Percentiles rank a stretch among this genome's conserved stretches.
phyloP scores from a whole-genome alignment of 345 rosid species.

The Citrus maxima region DNA sequence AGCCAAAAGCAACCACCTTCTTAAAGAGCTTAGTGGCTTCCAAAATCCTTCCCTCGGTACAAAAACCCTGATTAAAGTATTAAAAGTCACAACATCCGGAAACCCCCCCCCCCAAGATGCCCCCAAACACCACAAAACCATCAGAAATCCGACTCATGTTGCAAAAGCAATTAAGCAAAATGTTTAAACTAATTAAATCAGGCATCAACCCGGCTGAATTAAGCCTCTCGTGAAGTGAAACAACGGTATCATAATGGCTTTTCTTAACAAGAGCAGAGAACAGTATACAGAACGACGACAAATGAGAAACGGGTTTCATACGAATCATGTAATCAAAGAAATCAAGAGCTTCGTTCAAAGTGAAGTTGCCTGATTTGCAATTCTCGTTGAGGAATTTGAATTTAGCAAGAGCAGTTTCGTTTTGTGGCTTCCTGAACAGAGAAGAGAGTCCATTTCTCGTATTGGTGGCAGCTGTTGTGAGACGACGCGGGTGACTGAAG shows the following conservation, averaged over 20 bases:
- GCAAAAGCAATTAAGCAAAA: background rate
- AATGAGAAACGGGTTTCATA: background rate
- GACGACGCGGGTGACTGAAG: background rate
- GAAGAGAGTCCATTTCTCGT: background rate
- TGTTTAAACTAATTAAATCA: background rate
- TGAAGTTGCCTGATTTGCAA: background rate
- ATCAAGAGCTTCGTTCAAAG: background rate
- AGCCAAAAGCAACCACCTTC: background rate
- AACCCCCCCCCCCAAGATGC: background rate
- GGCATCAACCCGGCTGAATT: background rate
- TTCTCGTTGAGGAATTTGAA: background rate
- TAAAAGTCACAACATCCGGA: background rate
- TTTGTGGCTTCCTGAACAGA: background rate
- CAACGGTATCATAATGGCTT: background rate
- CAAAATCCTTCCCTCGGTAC: background rate
- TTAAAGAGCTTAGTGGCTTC: background rate
- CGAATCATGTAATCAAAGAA: background rate
- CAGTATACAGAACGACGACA: background rate
- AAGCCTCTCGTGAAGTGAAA: background rate
- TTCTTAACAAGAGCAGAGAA: background rate
- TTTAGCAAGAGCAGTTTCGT: background rate
- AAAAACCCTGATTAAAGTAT: background rate
- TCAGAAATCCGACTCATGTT: background rate
- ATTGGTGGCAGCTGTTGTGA: background rate
- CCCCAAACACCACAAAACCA: background rate